Evolutionary conservation across 2,329 filamentous ascomycete genomes (phyloP), one percentile per base, ranked within the genome.

Genomic region (Xenosphaeropsis pyriputrescens): DNA sequence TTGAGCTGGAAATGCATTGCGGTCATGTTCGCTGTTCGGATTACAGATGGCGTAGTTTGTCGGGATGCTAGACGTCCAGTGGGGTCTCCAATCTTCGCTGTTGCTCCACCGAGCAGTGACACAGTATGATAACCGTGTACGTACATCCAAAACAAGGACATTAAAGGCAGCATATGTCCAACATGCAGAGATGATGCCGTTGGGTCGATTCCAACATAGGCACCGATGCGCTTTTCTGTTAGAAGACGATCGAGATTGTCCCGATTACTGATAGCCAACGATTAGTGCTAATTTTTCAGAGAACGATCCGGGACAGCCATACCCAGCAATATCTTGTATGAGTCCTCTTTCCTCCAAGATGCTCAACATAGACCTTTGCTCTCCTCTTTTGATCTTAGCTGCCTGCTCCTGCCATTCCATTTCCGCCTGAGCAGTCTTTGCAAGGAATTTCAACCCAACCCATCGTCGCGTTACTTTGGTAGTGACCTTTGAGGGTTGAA

Each of bases 131-230:
- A 78, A 17, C 85, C 84, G 52, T 86, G 67, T 45, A 86, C 64
- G 60, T 85, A 85, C 64, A 88, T 71, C 79, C 83, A 89, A 60
- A 85, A 86, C 17, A 89, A 63, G 13, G 81, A 73, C 84, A 91
- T 91, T 39, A 89, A 65, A 16, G 85, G 80, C 12, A 91, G 64
- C 5, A 93, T 65, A 52, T 93, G 83, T 41, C 85, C 85, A 34
- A 91, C 65, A 50, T 93, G 85, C 41, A 91, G 63, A 2, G 84
- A 91, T 39, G 73, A 65, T 12, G 82, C 83, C 0, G 85, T 91
- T 5, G 85, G 83, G 52, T 93, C 85, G 50, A 91, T 73, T 47
- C 85, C 85, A 38, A 84, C 79, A 51, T 93, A 93, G 41, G 72
- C 77, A 43, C 78, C 79, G 47, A 85, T 72, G 43, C 78, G 67